These are phyloP conservation scores for Penicillium brevicompactum DNA, from an alignment of 2,329 filamentous ascomycete genomes.

Conservation along the genomic window DNA sequence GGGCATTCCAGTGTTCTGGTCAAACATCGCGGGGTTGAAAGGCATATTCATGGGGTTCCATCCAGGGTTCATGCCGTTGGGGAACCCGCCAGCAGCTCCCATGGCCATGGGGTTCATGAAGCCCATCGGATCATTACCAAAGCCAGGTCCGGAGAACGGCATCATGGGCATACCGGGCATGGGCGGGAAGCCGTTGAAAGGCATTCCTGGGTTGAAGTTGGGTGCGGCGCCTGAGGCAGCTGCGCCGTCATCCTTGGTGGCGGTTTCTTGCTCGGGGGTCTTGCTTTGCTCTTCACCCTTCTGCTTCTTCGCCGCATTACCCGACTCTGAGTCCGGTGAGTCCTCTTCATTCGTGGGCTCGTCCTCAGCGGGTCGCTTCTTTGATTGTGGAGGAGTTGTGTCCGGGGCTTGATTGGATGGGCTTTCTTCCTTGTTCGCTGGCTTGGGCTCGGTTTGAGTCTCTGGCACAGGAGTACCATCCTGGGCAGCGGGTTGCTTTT, in stretches of 20 bases:
- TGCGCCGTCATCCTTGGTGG: constrained; percentile 15
- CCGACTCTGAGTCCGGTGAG: constrained; percentile 45
- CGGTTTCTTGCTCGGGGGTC: constrained; percentile 11
- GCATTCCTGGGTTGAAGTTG: constrained; percentile 39
- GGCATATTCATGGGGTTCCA: constrained; percentile 52
- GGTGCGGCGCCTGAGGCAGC: constrained; percentile 21
- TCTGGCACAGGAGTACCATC: constrained; percentile 21
- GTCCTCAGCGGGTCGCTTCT: constrained; percentile 83
- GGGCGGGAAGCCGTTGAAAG: constrained; percentile 34
- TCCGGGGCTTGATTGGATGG: constrained; percentile 35
- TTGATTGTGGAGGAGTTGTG: constrained; percentile 50
- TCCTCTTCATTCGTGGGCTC: constrained; percentile 48
- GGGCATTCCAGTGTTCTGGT: constrained; percentile 32
- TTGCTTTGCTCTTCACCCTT: constrained; percentile 43
- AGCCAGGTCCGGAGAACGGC: constrained; percentile 38
- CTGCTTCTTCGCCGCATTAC: constrained; percentile 44
- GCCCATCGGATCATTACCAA: constrained; percentile 33
- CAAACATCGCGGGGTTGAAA: constrained; percentile 43
- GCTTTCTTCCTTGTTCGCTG: constrained; percentile 25
- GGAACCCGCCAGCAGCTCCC: constrained; percentile 32
- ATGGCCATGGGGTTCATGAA: constrained; percentile 47
- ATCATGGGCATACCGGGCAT: constrained; percentile 37
- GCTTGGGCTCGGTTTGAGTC: constrained; percentile 7
- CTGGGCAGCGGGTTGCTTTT: constrained; percentile 35
- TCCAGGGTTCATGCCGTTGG: constrained; percentile 35